Base-by-base conservation (phyloP, 2,329 filamentous ascomycete species). In the Westerdykella aurantiaca region DNA sequence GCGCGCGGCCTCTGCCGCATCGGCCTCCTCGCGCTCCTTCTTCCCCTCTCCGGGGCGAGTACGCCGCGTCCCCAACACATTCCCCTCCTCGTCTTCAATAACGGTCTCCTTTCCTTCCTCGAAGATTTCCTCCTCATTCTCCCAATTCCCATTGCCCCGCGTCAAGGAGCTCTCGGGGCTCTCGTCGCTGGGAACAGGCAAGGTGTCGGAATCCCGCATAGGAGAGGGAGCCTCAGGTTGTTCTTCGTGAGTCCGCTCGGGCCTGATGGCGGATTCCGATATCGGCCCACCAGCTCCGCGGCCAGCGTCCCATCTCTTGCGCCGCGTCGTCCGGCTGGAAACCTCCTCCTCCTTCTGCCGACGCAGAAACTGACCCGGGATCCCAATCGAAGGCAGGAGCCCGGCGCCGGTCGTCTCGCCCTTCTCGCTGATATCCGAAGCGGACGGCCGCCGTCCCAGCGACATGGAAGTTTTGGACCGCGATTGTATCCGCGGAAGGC, bases 231-330 rank as follows among this genome's bases (percentile, higher is more conserved):
- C 49, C 33, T 71, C 66, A 1, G 46, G 42, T 17, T 61, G 57
- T 31, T 65, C 61, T 31, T 64, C 58, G 11, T 61, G 50, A 38
- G 49, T 52, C 37, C 63, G 52, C n/a, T 71, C 69, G 31, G 93
- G 93, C 52, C 80, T 83, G 55, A 97, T 96, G 18, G 93, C 93
- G 31, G 91, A 95, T 60, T 94, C 83, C 48, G 80, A 86, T 54
- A 97, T 85, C 3, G 89, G 93, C 0, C 93, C 93, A 48, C 93
- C 93, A 3, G 86, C 69, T 47, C 83, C 86, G 54, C 80, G 78
- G n/a, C 78, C 83, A 48, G 80, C 78, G 50, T 88, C 84, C 77
- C 82, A 86, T 69, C 78, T 86, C 58, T 79, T 83, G 39, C 81
- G 79, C 47, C 82, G 79, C 43, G 78, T 76, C 1, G 82, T 68